Base-by-base conservation (phyloP, 2,329 filamentous ascomycete species). In the Penicillium brevicompactum region DNA sequence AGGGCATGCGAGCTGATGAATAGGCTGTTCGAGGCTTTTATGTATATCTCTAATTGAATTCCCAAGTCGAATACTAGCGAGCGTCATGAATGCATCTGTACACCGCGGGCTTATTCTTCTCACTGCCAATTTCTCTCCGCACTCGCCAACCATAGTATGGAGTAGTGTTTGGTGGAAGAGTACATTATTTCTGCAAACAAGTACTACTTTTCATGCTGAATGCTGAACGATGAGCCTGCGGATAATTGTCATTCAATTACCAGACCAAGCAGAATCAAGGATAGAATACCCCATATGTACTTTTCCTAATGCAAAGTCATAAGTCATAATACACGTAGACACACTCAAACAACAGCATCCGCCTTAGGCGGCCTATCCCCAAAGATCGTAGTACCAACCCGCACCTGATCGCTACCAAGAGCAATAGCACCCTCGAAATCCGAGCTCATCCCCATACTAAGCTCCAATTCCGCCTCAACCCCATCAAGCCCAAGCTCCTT, bases 401-500 rank as follows among this genome's bases (percentile, higher is more conserved):
- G 84, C 5, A 99, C 92, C 80, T 97, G 92, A 64, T 85, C 82
- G 76, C 92, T 97, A 0, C 94, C 94, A 79, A 91, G 79, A 11
- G 75, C 76, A 68, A 97, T 87, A 0, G 94, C 94, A 7, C 88
- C 89, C 78, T 96, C 92, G 73, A 93, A 99, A 74, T 99, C 94
- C 68, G 91, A 87, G 71, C 92, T 97, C 94, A 99, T 99, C 6
- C 93, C 93, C 93, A 99, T 99, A 75, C 92, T 97, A 75, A 97
- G 74, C 79, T 97, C 92, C 66, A 97, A 71, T 57, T 82, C 81
- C n/a, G 78, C 75, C 14, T 79, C 69, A 3, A 60, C 62, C 4
- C 61, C 71, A 14, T 78, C 70, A 40, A 85, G 63, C 0, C 80
- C 84, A 49, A 92, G 67, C 62, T 87, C 87, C 67, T 76, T 69